Evolutionary conservation across 2,329 filamentous ascomycete species (phyloP).

Genomic region (Aspergillus persii): DNA sequence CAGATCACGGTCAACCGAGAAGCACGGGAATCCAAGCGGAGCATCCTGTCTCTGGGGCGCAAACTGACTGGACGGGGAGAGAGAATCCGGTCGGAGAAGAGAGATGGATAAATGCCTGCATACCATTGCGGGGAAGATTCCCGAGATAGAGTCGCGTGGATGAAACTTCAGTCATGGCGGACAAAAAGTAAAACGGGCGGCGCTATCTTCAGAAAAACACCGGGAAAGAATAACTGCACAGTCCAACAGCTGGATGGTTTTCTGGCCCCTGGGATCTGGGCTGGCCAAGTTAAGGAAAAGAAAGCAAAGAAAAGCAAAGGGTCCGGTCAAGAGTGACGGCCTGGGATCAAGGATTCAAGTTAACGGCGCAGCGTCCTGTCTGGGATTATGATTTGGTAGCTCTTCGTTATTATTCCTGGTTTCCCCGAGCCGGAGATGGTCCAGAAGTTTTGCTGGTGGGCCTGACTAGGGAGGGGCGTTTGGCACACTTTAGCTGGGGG

Average conservation of each 20-base stretch:
- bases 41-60: constrained; percentile 12
- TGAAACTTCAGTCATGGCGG: constrained; percentile 78
- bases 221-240: neutral
- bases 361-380: constrained; percentile 4
- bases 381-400: neutral
- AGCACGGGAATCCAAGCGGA: constrained; percentile 15
- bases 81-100: constrained; percentile 22
- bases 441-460: constrained; percentile 7
- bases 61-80: constrained; percentile 7
- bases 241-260: constrained; percentile 4
- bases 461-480: constrained; percentile 1
- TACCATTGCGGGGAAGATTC: constrained; percentile 95
- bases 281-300: neutral
- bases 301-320: neutral
- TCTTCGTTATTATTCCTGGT: constrained; percentile 5
- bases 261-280: constrained; percentile 1
- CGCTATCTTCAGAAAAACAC: neutral
- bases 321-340: neutral
- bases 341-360: constrained; percentile 1
- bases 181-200: constrained; percentile 2
- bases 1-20: constrained; percentile 11
- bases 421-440: constrained; percentile 4
- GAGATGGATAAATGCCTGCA: constrained; percentile 44
- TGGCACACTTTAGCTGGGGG: neutral
- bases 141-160: constrained; percentile 94